These are phyloP conservation scores for Penicillium digitatum DNA, from an alignment of 2,329 filamentous ascomycete genomes.

Conservation along the genomic window DNA sequence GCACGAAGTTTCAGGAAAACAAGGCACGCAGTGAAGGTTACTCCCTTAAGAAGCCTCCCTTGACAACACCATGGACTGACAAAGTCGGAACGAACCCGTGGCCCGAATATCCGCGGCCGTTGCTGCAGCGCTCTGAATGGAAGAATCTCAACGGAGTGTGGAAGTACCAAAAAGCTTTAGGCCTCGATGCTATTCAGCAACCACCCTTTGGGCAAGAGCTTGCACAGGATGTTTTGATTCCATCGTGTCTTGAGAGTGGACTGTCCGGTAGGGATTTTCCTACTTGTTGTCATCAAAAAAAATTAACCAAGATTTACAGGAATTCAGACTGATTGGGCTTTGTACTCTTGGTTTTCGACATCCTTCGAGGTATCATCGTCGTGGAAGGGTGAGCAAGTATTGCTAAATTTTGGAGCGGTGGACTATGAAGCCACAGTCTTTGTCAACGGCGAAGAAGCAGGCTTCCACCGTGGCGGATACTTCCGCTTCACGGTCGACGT, in stretches of 20 bases:
- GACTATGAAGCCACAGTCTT: slow-evolving; percentile 55
- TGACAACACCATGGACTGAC: slow-evolving; percentile 46
- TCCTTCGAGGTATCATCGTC: slow-evolving; percentile 46
- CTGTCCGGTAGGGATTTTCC: slow-evolving; percentile 41
- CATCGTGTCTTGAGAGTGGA: slow-evolving; percentile 54
- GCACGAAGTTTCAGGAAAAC: not conserved
- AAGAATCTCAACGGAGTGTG: slow-evolving; percentile 50
- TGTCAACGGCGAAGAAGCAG: slow-evolving; percentile 53
- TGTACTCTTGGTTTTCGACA: slow-evolving; percentile 50
- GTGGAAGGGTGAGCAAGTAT: slow-evolving; percentile 42
- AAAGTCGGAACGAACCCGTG: slow-evolving; percentile 48
- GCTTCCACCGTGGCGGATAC: slow-evolving; percentile 58
- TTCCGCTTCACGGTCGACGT: slow-evolving; percentile 59
- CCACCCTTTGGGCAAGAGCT: slow-evolving; percentile 47
- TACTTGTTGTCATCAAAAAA: not conserved
- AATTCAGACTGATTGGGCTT: slow-evolving; percentile 36
- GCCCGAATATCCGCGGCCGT: slow-evolving; percentile 50
- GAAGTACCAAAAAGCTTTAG: slow-evolving; percentile 43
- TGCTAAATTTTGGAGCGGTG: slow-evolving; percentile 51
- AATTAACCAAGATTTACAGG: slow-evolving; percentile 17
- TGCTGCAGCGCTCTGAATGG: slow-evolving; percentile 47
- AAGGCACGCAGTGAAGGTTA: slow-evolving; percentile 30
- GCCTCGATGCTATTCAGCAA: slow-evolving; percentile 36
- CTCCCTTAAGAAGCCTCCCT: slow-evolving; percentile 39
- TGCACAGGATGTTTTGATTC: slow-evolving; percentile 47